phyloP scores from a whole-genome alignment of 1,284 basidiomycete species.

The Microbotryomycetes sp. region DNA sequence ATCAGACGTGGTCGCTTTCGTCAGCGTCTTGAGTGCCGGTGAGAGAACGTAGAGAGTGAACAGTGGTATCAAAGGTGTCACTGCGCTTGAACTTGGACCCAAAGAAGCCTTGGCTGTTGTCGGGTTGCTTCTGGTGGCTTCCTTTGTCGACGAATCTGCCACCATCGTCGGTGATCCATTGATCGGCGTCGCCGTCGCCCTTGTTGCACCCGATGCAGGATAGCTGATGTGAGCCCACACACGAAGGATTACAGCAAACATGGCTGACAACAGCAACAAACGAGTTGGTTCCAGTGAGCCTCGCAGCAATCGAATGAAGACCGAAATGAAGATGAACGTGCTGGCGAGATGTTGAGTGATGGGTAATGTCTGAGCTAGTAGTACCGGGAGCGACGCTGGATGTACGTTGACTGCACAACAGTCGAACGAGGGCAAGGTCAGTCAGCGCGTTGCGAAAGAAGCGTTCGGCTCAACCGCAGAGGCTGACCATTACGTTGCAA shows the following conservation, averaged over 20 bases:
- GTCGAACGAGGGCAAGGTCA: not conserved
- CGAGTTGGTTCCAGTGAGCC: slow-evolving; percentile 45
- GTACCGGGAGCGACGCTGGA: slow-evolving; percentile 63
- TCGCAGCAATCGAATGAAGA: slow-evolving; percentile 67
- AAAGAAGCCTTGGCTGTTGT: slow-evolving; percentile 51
- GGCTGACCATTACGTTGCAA: slow-evolving; percentile 37
- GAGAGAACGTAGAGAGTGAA: slow-evolving; percentile 81
- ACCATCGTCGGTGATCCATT: not conserved
- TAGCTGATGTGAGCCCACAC: slow-evolving; percentile 46
- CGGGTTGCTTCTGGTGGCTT: slow-evolving; percentile 50
- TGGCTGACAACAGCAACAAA: slow-evolving; percentile 35
- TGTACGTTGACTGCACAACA: slow-evolving; percentile 59
- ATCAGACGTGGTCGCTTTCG: slow-evolving; percentile 89
- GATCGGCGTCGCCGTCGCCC: slow-evolving; percentile 27
- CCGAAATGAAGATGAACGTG: slow-evolving; percentile 71
- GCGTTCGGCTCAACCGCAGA: not conserved
- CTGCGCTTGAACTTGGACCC: slow-evolving; percentile 34
- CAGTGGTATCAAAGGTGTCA: slow-evolving; percentile 64
- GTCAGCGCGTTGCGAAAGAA: not conserved
- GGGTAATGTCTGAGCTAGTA: slow-evolving; percentile 65
- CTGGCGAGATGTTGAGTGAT: slow-evolving; percentile 78
- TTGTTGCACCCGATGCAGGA: not conserved
- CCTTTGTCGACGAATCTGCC: slow-evolving; percentile 14
- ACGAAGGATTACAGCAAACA: slow-evolving; percentile 64
- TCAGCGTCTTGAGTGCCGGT: slow-evolving; percentile 84